Conservation (phyloP, 2,329 filamentous ascomycete species). For the Ceratocystis huliohia region DNA sequence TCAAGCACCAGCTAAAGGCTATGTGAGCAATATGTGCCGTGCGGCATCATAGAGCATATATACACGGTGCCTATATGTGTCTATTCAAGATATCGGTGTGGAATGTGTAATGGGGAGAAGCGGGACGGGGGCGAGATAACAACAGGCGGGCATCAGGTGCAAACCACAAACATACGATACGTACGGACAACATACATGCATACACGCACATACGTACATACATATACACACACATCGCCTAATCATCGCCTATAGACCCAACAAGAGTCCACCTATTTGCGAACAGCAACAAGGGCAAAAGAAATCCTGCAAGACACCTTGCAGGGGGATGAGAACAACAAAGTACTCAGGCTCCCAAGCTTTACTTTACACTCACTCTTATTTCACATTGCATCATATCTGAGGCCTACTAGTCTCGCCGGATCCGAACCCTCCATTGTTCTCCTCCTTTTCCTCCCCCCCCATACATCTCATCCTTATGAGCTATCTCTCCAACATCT, state of each 20-base stretch:
- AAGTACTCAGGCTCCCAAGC: background rate
- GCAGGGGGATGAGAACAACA: background rate
- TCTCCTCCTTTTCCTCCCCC: background rate
- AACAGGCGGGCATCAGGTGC: too few species aligned
- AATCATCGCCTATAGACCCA: too few species aligned
- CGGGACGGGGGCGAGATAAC: too few species aligned
- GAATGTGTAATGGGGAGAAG: background rate
- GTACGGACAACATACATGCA: too few species aligned
- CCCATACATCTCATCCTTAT: background rate
- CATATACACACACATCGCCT: too few species aligned
- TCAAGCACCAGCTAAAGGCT: constrained; percentile 53
- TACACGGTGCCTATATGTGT: too few species aligned
- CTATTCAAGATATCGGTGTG: background rate
- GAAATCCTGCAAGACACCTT: background rate
- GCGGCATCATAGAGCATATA: too few species aligned
- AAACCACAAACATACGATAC: too few species aligned
- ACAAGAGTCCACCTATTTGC: too few species aligned
- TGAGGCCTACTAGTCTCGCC: background rate
- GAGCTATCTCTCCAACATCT: background rate
- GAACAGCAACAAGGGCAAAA: background rate
- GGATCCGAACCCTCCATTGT: background rate
- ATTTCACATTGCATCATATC: background rate
- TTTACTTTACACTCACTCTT: background rate
- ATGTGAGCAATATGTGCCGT: background rate
- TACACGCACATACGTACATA: too few species aligned